Percentiles rank a stretch among this genome's conserved stretches.
Conservation (phyloP, 495 filamentous ascomycete species). For the Lasiosphaeria ovina region DNA sequence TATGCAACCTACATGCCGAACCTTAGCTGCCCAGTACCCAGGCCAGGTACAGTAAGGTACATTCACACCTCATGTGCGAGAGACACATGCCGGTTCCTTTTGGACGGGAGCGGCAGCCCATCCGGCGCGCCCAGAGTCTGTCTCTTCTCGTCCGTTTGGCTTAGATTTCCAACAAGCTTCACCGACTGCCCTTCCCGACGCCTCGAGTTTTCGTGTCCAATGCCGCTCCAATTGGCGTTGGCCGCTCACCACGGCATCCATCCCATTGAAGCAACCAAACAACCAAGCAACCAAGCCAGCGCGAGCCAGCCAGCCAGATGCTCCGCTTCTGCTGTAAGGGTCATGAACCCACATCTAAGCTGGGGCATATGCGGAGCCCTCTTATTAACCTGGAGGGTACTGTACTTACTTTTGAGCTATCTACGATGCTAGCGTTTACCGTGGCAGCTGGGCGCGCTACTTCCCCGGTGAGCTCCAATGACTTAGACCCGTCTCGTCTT, state of each 20-base stretch:
- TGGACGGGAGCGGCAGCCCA: constrained; percentile 1
- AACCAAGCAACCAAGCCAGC: too few species aligned
- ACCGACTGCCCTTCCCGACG: neutral
- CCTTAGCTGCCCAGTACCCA: too few species aligned
- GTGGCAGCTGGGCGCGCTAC: neutral
- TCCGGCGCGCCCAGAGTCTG: neutral
- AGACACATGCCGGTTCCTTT: neutral
- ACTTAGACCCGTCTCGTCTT: constrained; percentile 9
- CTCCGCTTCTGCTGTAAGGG: constrained; percentile 11
- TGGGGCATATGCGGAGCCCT: constrained; percentile 8
- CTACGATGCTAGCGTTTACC: constrained; percentile 8
- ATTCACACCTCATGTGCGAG: neutral
- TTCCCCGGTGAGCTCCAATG: constrained; percentile 1
- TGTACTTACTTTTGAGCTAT: neutral
- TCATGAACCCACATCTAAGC: constrained; percentile 11
- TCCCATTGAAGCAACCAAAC: too few species aligned
- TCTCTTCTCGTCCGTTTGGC: neutral
- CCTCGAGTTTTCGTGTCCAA: neutral
- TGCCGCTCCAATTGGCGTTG: neutral
- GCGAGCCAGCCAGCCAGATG: neutral
- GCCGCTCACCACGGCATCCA: neutral
- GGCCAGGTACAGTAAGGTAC: too few species aligned
- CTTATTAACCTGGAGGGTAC: constrained; percentile 2
- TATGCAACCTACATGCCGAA: too few species aligned
- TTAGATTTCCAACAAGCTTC: neutral